Percentiles rank a stretch among this genome's conserved stretches.
phyloP scores from a whole-genome alignment of 805 yeast species.

The Yarrowia osloensis region DNA sequence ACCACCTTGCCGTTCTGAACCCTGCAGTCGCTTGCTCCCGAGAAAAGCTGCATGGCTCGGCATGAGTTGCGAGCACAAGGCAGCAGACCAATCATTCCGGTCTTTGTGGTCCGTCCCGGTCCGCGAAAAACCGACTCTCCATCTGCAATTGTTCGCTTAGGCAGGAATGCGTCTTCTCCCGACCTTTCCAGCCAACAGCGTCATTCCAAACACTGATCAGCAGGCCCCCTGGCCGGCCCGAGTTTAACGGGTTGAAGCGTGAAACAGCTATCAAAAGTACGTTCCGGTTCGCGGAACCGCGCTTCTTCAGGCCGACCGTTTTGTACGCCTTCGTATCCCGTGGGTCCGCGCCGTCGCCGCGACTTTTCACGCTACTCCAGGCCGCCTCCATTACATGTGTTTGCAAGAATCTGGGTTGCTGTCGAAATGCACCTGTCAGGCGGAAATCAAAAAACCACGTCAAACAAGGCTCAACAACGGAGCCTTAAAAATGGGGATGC shows the following conservation, averaged over 20 bases:
- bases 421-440: neutral
- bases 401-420: neutral
- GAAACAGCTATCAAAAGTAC: slow-evolving; percentile 5
- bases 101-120: too few species aligned
- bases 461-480: neutral
- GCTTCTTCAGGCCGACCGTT: neutral
- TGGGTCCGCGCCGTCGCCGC: neutral
- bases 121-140: too few species aligned
- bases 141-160: too few species aligned
- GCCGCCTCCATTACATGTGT: too few species aligned
- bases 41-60: neutral
- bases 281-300: slow-evolving; percentile 4
- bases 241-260: slow-evolving; percentile 12
- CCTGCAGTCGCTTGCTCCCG: slow-evolving; percentile 26
- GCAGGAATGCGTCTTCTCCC: too few species aligned
- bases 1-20: slow-evolving; percentile 2
- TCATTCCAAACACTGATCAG: slow-evolving; percentile 3
- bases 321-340: neutral
- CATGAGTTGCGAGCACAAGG: too few species aligned
- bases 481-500: neutral
- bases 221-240: slow-evolving; percentile 11
- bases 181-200: neutral
- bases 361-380: too few species aligned
- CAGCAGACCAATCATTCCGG: too few species aligned
- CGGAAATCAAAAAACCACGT: neutral